Base-by-base conservation (phyloP, 306 rosid genomes). In the Castanea mollissima region DNA sequence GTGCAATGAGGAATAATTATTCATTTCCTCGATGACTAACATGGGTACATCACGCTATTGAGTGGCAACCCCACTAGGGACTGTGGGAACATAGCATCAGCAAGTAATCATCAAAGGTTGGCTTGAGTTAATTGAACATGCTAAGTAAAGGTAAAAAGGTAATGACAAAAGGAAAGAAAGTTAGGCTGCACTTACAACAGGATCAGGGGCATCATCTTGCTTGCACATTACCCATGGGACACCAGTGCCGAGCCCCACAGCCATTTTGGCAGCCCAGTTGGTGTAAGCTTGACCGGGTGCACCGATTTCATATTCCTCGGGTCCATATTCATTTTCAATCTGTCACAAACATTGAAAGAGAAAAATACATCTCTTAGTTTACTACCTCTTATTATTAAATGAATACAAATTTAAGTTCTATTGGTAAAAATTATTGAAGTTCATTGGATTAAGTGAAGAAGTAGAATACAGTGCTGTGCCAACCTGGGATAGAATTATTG, bases 221-320 rank as follows among this genome's bases (percentile, higher is more conserved):
- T 95, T 95, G 91, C 99, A 95, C 99, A 95, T 95, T 77, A 95
- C 89, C 99, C 99, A 95, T 8, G 99, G 99, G 79, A 95, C 99
- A 52, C 97, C 99, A 1, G 99, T 95, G n/a, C 87, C 81, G 1
- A 93, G 98, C 77, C 91, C 97, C 52, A 89, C 68, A 65, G 99
- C 99, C 99, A 95, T 93, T 71, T 85, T 83, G 31, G 99, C 99
- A 10, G 99, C 99, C 99, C 99, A 95, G 20, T 85, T 82, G 34
- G 96, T 38, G 83, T 95, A 95, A 54, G 90, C 84, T 87, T 83
- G 90, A 73, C 97, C 99, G 1, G 98, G 90, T 63, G 93, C 85
- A 15, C 99, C 99, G 41, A 90, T 70, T 89, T 88, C 99, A 68
- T 93, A 89, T 65, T 95, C 99, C 94, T 88, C 27, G 15, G 98